Conservation (phyloP, 2,329 filamentous ascomycete genomes). For the Balansia obtecta region DNA sequence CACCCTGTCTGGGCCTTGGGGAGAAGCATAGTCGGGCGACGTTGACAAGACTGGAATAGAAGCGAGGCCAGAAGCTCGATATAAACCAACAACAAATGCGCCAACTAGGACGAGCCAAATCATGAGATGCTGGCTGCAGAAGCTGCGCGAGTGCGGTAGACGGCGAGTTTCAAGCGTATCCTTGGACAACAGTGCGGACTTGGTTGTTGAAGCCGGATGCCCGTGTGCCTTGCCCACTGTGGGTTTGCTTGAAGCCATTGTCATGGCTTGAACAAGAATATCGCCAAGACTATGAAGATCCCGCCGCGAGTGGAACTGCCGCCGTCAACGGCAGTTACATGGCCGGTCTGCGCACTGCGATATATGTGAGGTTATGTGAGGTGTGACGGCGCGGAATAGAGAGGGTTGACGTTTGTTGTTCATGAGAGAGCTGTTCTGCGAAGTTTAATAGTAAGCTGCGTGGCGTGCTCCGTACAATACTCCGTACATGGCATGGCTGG, state of each 20-base stretch:
- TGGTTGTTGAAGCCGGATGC: background rate
- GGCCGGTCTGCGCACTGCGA: background rate
- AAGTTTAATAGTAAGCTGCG: no score
- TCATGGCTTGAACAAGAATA: background rate
- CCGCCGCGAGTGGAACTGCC: background rate
- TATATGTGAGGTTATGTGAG: background rate
- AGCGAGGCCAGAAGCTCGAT: conserved; percentile 9
- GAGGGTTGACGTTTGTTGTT: background rate
- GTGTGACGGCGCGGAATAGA: no score
- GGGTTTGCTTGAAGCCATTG: conserved; percentile 6
- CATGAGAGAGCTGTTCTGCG: background rate
- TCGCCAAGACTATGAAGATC: background rate
- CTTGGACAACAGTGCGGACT: background rate
- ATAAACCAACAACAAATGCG: conserved; percentile 8
- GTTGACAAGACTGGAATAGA: conserved; percentile 9
- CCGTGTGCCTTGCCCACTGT: background rate
- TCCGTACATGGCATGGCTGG: no score
- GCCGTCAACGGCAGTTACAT: conserved; percentile 1
- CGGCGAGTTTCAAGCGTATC: background rate
- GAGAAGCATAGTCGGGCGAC: conserved; percentile 3
- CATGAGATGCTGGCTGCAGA: conserved; percentile 6
- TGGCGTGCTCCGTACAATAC: no score
- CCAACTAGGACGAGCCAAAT: conserved; percentile 8
- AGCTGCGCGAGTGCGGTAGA: background rate
- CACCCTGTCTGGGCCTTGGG: conserved; percentile 1